Conservation (phyloP, 768 basidiomycete species). For the Phallus indusiatus region DNA sequence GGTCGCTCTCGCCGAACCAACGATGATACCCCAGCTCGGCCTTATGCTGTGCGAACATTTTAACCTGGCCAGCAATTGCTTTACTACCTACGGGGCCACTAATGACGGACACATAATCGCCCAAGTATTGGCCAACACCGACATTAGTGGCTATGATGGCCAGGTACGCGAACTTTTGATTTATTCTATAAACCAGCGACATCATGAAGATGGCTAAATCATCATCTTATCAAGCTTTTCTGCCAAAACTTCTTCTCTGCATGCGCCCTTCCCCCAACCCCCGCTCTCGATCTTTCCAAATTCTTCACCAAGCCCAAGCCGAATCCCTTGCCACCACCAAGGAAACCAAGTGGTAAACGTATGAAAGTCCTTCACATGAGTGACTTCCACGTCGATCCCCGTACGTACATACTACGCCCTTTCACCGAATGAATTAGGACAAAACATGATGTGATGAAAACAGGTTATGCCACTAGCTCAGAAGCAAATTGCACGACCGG, state of each 20-base stretch:
- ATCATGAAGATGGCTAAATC: neutral
- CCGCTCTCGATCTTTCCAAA: slow-evolving; percentile 49
- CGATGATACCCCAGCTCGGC: slow-evolving; percentile 46
- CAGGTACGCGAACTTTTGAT: slow-evolving; percentile 37
- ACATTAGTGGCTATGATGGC: slow-evolving; percentile 65
- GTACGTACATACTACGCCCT: slow-evolving; percentile 25
- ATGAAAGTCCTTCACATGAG: slow-evolving; percentile 71
- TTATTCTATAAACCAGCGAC: neutral
- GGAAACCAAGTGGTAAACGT: slow-evolving; percentile 50
- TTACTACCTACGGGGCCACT: slow-evolving; percentile 34
- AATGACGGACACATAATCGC: slow-evolving; percentile 53
- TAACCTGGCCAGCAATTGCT: slow-evolving; percentile 41
- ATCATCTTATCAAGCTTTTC: slow-evolving; percentile 31
- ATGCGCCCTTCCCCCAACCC: slow-evolving; percentile 48
- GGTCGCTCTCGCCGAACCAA: slow-evolving; percentile 52
- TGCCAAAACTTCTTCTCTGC: slow-evolving; percentile 50
- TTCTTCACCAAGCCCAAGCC: slow-evolving; percentile 80
- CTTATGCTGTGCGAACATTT: slow-evolving; percentile 54
- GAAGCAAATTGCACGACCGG: slow-evolving; percentile 66
- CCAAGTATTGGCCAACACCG: slow-evolving; percentile 61
- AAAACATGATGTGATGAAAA: neutral
- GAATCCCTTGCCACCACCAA: slow-evolving; percentile 47
- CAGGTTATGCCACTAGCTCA: slow-evolving; percentile 59
- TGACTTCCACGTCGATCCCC: slow-evolving; percentile 68
- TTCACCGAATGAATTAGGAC: neutral